Base-by-base conservation (phyloP, 2,329 filamentous ascomycete species). In the Botrytis deweyae region DNA sequence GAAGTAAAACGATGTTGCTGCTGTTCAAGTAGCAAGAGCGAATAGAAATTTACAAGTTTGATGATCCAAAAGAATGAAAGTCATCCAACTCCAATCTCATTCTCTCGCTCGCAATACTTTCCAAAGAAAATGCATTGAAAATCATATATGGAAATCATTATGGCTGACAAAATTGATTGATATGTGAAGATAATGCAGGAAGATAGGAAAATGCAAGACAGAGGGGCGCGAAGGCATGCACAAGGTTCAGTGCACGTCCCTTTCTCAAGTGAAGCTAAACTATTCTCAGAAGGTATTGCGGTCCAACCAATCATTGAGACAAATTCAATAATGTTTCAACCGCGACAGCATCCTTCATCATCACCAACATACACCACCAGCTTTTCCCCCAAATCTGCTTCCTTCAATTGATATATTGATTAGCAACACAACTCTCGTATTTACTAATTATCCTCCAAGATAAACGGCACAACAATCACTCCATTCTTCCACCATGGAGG, bases 291-390 rank as follows among this genome's bases (percentile, higher is more conserved):
- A 64, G 62, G 62, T 44, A 64, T 20, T 29, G 40, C 62, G n/a
- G 29, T 46, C 33, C n/a, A 65, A 14, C 62, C 62, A 64, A 64
- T 58, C n/a, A 58, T 58, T 58, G 52, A 58, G n/a, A 58, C 52
- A 7, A 29, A 58, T 58, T 58, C 52, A 33, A 58, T 29, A 4
- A 33, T 58, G 16, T 58, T 29, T 58, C n/a, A 29, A 58, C 2
- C 14, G n/a, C 52, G n/a, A 29, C 52, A 33, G 52, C 52, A 58
- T 58, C 52, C 14, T 40, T 61, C 59, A 62, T 38, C 20, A 14
- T 16, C 59, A 40, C 20, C 33, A 62, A 62, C 20, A 62, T 16
- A 29, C 52, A 58, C 3, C 52, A 29, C 3, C 52, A 29, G 6
- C 14, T 18, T 58, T 16, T 16, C 25, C 33, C 10, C 59, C 33